A percentile compares a stretch with the other conserved stretches of the same genome.
These are phyloP conservation scores for Hortaea werneckii DNA, from an alignment of 2,329 filamentous ascomycete species.

Conservation along the genomic window DNA sequence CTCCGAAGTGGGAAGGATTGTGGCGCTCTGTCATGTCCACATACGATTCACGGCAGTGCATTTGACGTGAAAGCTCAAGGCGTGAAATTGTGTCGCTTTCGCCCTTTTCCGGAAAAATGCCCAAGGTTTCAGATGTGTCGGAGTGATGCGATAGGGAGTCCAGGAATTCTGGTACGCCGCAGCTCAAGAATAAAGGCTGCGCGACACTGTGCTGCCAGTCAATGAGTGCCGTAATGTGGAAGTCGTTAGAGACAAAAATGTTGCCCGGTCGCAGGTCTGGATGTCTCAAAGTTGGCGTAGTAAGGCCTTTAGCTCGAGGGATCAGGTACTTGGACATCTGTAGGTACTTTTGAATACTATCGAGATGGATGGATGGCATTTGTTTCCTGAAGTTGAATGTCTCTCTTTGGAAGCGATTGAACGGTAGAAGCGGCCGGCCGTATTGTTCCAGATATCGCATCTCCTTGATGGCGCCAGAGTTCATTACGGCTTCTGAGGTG, in stretches of 20 bases:
- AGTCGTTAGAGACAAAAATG: conserved; percentile 23
- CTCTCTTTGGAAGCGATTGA: conserved; percentile 23
- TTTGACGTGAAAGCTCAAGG: no score
- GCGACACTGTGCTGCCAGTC: conserved; percentile 11
- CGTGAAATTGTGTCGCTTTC: no score
- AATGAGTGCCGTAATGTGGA: conserved; percentile 22
- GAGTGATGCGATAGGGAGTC: conserved; percentile 13
- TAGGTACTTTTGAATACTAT: conserved; percentile 21
- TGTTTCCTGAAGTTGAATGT: conserved; percentile 14
- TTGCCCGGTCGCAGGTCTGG: conserved; percentile 27
- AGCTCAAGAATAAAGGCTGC: conserved; percentile 8
- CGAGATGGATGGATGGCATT: conserved; percentile 15
- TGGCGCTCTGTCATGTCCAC: conserved; percentile 9
- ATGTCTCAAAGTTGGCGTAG: conserved; percentile 22
- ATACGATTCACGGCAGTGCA: no score
- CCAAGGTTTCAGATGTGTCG: no score
- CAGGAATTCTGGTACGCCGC: conserved; percentile 24
- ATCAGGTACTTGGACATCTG: conserved; percentile 13
- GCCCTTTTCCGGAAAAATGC: no score
- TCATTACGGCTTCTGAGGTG: background rate
- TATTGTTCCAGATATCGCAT: conserved; percentile 20
- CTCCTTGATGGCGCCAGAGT: conserved; percentile 24
- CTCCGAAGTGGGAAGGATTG: conserved; percentile 11
- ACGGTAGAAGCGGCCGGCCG: conserved; percentile 21
- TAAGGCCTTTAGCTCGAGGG: conserved; percentile 8